phyloP scores from a whole-genome alignment of 805 yeast species.

The Monosporozyma solicola region DNA sequence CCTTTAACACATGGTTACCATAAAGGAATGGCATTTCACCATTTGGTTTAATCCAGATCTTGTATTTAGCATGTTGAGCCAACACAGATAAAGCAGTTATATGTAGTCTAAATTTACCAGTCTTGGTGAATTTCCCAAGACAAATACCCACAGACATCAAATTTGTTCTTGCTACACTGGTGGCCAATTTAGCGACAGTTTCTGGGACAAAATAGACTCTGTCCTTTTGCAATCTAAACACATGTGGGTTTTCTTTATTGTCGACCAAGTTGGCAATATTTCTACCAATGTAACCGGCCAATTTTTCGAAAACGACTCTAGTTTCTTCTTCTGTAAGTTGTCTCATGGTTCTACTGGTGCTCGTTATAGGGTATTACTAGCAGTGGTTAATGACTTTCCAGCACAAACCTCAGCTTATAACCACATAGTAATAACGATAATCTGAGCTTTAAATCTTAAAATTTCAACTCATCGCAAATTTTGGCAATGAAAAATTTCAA shows the following conservation, averaged over 20 bases:
- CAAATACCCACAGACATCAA: conserved; percentile 91
- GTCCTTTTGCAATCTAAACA: conserved; percentile 91
- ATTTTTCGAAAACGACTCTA: conserved; percentile 87
- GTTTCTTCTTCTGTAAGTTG: conserved; percentile 95
- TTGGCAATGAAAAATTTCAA: not conserved
- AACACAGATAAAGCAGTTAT: conserved; percentile 80
- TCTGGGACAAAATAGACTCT: conserved; percentile 90
- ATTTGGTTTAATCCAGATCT: conserved; percentile 91
- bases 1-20: conserved; percentile 93
- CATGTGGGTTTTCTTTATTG: conserved; percentile 74
- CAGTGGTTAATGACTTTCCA: too few species aligned
- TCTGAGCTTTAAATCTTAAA: not conserved
- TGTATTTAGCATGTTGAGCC: conserved; percentile 83
- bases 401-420: too few species aligned
- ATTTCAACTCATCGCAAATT: not conserved
- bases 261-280: conserved; percentile 84
- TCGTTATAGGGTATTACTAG: not conserved
- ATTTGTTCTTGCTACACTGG: conserved; percentile 80
- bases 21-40: conserved; percentile 98
- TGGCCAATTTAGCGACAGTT: conserved; percentile 74
- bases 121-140: conserved; percentile 93
- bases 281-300: conserved; percentile 95
- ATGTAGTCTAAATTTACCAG: conserved; percentile 92
- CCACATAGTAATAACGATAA: not conserved
- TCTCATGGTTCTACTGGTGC: conserved; percentile 49